Conservation (phyloP, 2,329 filamentous ascomycete species). For the Fusarium subglutinans region DNA sequence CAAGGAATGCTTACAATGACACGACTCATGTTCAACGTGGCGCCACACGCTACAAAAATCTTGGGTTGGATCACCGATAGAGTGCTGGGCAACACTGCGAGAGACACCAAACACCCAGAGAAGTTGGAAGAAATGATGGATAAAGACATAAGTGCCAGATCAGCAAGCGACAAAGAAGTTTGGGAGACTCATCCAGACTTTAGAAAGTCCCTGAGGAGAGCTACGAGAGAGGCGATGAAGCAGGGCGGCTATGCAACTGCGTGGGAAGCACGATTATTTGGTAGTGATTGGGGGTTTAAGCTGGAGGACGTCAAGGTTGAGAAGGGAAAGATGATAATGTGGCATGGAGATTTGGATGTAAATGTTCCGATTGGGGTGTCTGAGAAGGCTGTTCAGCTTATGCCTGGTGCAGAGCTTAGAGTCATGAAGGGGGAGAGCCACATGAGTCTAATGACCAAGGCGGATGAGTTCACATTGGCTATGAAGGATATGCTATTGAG, state of each 20-base stretch:
- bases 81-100: background rate
- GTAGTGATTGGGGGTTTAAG: slow-evolving; percentile 21
- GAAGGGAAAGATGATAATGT: slow-evolving; percentile 20
- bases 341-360: slow-evolving; percentile 18
- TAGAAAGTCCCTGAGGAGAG: background rate
- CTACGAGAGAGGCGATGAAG: slow-evolving; percentile 11
- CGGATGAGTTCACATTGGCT: background rate
- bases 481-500: slow-evolving; percentile 12
- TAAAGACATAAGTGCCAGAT: slow-evolving; percentile 10
- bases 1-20: slow-evolving; percentile 18
- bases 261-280: slow-evolving; percentile 19
- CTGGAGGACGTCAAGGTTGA: slow-evolving; percentile 20
- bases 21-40: slow-evolving; percentile 12
- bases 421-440: slow-evolving; percentile 21
- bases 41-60: background rate
- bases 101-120: slow-evolving; percentile 19
- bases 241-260: slow-evolving; percentile 10
- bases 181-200: background rate
- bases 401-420: slow-evolving; percentile 14
- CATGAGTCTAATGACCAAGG: slow-evolving; percentile 12
- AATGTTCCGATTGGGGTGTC: slow-evolving; percentile 20
- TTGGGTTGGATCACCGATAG: slow-evolving; percentile 14
- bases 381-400: slow-evolving; percentile 1
- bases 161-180: background rate
- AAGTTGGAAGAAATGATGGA: slow-evolving; percentile 11